These are phyloP conservation scores for Zygosaccharomyces pseudobailii DNA, from an alignment of 1,139 yeast genomes.

Conservation along the genomic window DNA sequence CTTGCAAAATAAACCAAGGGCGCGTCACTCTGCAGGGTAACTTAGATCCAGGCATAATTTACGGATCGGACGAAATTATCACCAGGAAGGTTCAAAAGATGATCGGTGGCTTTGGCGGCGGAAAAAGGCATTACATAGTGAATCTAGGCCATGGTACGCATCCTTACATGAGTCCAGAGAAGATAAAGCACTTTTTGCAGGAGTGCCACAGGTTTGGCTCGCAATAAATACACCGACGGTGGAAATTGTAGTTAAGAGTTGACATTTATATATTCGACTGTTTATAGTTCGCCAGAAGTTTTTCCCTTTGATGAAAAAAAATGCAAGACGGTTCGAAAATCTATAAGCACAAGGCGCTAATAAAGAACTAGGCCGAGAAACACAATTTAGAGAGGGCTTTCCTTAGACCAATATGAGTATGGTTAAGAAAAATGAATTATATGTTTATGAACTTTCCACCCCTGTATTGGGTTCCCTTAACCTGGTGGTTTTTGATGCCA, in stretches of 20 bases:
- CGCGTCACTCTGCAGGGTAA: slow-evolving; percentile 92
- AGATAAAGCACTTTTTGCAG: slow-evolving; percentile 72
- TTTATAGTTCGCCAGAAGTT: neutral
- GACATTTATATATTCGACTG: neutral
- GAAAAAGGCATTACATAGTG: slow-evolving; percentile 82
- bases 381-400: neutral
- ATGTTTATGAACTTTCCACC: slow-evolving; percentile 48
- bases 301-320: neutral
- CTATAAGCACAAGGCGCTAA: neutral
- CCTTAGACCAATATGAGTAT: neutral
- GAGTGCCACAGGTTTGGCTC: slow-evolving; percentile 81
- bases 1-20: slow-evolving; percentile 69
- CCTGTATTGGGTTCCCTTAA: slow-evolving; percentile 45
- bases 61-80: slow-evolving; percentile 81
- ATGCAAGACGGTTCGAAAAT: neutral
- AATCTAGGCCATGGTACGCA: slow-evolving; percentile 98
- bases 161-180: slow-evolving; percentile 93
- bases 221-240: neutral
- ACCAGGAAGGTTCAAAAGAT: slow-evolving; percentile 75
- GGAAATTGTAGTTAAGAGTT: neutral
- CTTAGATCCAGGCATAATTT: slow-evolving; percentile 90
- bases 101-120: slow-evolving; percentile 89
- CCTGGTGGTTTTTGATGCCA: slow-evolving; percentile 53
- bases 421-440: slow-evolving; percentile 39
- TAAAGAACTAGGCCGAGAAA: neutral